Evolutionary conservation across 1,284 basidiomycete species (phyloP), one percentile per base, ranked within the genome.

Genomic region (Omphalotus olearius): DNA sequence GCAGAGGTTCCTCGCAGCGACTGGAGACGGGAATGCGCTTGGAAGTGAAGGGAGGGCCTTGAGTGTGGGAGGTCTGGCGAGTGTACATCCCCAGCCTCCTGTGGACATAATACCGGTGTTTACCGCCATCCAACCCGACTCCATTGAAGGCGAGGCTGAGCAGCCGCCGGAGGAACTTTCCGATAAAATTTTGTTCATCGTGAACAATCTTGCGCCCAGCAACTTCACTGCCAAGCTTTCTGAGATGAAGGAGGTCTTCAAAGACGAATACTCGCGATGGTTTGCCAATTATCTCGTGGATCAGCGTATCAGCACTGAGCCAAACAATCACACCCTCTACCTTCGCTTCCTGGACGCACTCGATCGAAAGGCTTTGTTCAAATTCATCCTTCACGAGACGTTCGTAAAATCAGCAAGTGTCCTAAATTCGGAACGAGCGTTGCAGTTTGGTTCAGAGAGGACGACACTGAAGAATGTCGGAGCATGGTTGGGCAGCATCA

Each of bases 251-350:
- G 82, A 83, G 47, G 73, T 88, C 52, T 94, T 95, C 67, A 79
- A 88, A 45, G 85, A 92, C 58, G 75, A 82, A 45, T 85, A 93
- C 63, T 83, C 94, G 36, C 80, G 89, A 52, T 99, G 97, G 97
- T 97, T 99, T 65, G 95, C 97, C 38, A 88, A 95, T 66, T 99
- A 99, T 69, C 80, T 99, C 41, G 93, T 99, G 23, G 91, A 96
- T 60, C 92, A 98, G 64, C 92, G 97, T 45, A 87, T 99, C 68
- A 91, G 88, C 69, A 90, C 91, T 54, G 97, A 99, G 70, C 93
- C 93, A 46, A 99, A 99, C 75, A 98, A 99, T 64, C 97, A 99
- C 62, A 82, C 85, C 42, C 82, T 99, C 28, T 99, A 99, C 68
- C 83, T 97, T 57, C 88, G 93, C 55, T 91, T 99, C 66, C 73